phyloP scores from a whole-genome alignment of 139 green algal species.

The Chlamydomonas sphaeroides region DNA sequence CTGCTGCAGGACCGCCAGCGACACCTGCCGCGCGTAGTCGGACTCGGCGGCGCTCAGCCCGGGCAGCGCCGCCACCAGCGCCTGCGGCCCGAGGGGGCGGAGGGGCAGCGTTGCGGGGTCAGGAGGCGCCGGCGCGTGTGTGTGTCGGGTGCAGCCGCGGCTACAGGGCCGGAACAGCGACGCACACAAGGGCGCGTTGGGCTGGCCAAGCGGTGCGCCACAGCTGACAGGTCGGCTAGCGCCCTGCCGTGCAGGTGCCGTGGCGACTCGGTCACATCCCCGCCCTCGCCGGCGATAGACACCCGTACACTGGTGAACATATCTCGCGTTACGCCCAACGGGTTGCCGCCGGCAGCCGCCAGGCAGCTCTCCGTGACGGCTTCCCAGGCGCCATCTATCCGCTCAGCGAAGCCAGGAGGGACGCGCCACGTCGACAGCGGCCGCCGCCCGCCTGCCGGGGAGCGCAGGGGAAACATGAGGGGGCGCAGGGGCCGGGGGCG shows the following conservation, averaged over 20 bases:
- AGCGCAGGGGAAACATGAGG: not conserved
- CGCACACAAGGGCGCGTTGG: not conserved
- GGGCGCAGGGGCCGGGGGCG: too few relatives aligned
- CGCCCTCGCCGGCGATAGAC: not conserved
- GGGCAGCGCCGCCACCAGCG: not conserved
- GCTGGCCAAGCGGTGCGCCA: not conserved
- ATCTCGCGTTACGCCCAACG: not conserved
- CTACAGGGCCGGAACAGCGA: not conserved
- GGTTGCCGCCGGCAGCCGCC: not conserved
- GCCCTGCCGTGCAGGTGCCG: not conserved
- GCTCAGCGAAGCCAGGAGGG: not conserved
- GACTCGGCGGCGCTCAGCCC: not conserved
- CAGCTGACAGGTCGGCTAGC: not conserved
- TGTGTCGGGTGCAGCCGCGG: not conserved
- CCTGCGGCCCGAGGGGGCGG: not conserved
- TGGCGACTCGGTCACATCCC: not conserved
- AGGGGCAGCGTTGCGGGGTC: not conserved
- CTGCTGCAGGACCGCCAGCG: constrained; percentile 14
- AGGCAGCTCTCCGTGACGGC: not conserved
- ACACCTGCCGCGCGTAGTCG: constrained; percentile 3
- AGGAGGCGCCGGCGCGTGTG: not conserved
- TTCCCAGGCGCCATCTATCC: not conserved
- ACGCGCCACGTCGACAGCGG: not conserved
- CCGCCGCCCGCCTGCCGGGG: not conserved
- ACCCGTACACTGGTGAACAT: not conserved